A percentile compares a stretch with the other conserved stretches of the same genome.
Conservation (phyloP, 169 alveolate species). For the Plasmodium vinckei region DNA sequence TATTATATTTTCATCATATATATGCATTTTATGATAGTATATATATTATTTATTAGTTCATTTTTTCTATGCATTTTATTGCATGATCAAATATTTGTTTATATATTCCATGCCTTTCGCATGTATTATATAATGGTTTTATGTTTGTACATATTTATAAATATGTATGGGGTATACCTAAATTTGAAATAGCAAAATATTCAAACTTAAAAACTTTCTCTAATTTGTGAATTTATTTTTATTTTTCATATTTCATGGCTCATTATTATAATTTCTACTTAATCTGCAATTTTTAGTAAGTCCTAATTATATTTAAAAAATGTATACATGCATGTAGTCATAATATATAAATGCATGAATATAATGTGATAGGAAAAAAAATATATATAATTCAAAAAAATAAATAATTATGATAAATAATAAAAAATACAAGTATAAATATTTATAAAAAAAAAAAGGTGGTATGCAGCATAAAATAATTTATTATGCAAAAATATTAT, state of each 20-base stretch:
- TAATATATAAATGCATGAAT: not conserved
- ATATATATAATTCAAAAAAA: not conserved
- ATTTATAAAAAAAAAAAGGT: not conserved
- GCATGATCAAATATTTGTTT: not conserved
- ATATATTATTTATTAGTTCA: slow-evolving; percentile 2
- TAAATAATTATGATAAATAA: not conserved
- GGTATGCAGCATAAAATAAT: not conserved
- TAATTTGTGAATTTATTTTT: not conserved
- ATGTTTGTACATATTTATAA: no score
- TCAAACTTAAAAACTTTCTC: not conserved
- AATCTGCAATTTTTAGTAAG: not conserved
- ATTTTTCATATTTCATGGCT: not conserved
- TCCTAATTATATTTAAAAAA: not conserved
- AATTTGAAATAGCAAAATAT: no score
- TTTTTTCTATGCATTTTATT: not conserved
- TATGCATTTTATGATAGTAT: slow-evolving; percentile 19
- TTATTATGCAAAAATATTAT: slow-evolving; percentile 9
- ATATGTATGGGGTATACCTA: no score
- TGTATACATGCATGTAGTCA: not conserved
- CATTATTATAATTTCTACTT: not conserved
- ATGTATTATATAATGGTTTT: not conserved
- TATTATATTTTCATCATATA: slow-evolving; percentile 10
- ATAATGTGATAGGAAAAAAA: no score
- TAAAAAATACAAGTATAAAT: not conserved
- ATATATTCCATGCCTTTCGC: not conserved